Evolutionary conservation across 1,139 yeast genomes (phyloP).

Genomic region (Kodamaea plutei): DNA sequence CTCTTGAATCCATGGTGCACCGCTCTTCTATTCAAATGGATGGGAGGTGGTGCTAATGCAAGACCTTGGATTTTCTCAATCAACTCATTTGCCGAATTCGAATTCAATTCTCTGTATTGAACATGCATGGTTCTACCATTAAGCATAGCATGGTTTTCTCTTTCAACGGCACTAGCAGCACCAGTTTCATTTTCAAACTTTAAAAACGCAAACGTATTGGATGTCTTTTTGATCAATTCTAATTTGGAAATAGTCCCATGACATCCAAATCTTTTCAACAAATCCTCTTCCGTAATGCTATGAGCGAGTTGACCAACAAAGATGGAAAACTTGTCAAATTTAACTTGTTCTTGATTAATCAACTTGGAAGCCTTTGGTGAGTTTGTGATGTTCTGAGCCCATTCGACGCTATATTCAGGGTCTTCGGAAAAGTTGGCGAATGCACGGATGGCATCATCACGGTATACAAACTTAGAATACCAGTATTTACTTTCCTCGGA

Average conservation of each 20-base stretch:
- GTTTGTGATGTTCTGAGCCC: slow-evolving; percentile 72
- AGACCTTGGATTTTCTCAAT: slow-evolving; percentile 24
- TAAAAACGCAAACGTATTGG: slow-evolving; percentile 69
- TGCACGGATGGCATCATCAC: slow-evolving; percentile 90
- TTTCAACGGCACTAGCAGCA: slow-evolving; percentile 78
- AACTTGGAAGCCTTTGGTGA: not conserved
- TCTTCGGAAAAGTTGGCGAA: slow-evolving; percentile 63
- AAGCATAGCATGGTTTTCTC: slow-evolving; percentile 76
- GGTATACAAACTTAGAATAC: slow-evolving; percentile 77
- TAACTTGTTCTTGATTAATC: slow-evolving; percentile 6
- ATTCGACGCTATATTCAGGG: slow-evolving; percentile 52
- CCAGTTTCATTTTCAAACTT: slow-evolving; percentile 60
- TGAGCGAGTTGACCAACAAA: slow-evolving; percentile 71
- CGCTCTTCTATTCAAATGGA: slow-evolving; percentile 42
- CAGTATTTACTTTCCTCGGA: slow-evolving; percentile 35
- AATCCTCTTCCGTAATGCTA: slow-evolving; percentile 49
- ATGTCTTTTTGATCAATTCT: slow-evolving; percentile 46
- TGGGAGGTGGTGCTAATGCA: slow-evolving; percentile 72
- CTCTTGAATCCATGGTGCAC: no score
- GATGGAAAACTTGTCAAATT: slow-evolving; percentile 67
- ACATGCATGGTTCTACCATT: slow-evolving; percentile 76
- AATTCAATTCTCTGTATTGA: slow-evolving; percentile 65
- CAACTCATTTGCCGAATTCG: slow-evolving; percentile 12
- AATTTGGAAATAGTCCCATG: slow-evolving; percentile 62
- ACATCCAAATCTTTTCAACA: slow-evolving; percentile 53